A percentile compares a stretch with the other conserved stretches of the same genome.
Conservation (phyloP, 768 basidiomycete species). For the Myochromella boudieri region DNA sequence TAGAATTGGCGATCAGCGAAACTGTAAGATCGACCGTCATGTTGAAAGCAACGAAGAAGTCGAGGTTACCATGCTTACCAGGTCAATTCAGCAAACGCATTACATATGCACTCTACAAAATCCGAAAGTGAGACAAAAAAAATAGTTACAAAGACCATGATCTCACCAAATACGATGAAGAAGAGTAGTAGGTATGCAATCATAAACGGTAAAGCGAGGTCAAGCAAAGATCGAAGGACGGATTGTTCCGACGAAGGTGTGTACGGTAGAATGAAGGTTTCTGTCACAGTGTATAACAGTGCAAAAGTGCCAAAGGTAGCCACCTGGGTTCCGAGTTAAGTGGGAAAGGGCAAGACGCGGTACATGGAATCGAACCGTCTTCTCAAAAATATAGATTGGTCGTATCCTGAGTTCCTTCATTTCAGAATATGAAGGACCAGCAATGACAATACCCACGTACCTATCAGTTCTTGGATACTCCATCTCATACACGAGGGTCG, state of each 20-base stretch:
- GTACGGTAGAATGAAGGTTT: constrained; percentile 89
- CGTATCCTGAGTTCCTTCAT: constrained; percentile 48
- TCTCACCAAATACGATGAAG: constrained; percentile 79
- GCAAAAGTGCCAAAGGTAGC: constrained; percentile 97
- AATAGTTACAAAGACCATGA: background rate
- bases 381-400: constrained; percentile 81
- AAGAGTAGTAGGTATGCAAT: constrained; percentile 85
- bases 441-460: constrained; percentile 35
- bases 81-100: constrained; percentile 91
- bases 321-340: constrained; percentile 47
- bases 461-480: constrained; percentile 91
- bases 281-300: constrained; percentile 89
- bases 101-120: constrained; percentile 86
- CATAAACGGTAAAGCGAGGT: constrained; percentile 93
- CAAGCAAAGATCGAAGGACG: constrained; percentile 74
- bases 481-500: constrained; percentile 93
- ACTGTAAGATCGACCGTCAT: constrained; percentile 33
- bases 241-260: constrained; percentile 68
- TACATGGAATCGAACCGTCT: constrained; percentile 55
- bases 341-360: too few relatives aligned
- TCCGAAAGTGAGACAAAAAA: background rate
- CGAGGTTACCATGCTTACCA: constrained; percentile 50
- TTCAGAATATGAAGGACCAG: background rate
- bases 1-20: constrained; percentile 99
- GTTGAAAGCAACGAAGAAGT: background rate